Evolutionary conservation across 2,329 filamentous ascomycete species (phyloP), one percentile per base, ranked within the genome.

Genomic region (Cercospora nicotianae): DNA sequence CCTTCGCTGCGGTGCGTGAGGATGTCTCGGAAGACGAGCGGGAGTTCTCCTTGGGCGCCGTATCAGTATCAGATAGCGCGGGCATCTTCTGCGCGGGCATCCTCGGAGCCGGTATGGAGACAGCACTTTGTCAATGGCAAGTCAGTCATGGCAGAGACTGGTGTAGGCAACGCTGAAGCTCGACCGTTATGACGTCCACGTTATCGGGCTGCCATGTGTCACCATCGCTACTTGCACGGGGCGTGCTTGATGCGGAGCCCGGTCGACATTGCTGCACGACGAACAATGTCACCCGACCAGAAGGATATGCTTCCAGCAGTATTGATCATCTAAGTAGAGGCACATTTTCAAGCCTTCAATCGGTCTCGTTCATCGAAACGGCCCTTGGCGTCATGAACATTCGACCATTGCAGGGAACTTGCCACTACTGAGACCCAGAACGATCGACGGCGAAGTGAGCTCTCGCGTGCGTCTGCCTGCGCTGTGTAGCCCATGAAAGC

Each of bases 1-100:
- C 94, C 0, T 99, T 98, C 79, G 93, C 94, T 0, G 92, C 96
- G 77, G 97, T 99, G 69, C 90, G 93, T 78, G 93, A 97, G 75
- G 89, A 89, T 6, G 89, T 97, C 0, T 88, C 89, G 0, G 82
- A 85, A 4, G 87, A 89, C 33, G 93, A 97, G 63, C 86, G 94
- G 5, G 95, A 99, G 80, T 98, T 98, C 76, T 96, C 92, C 68
- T 82, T 99, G 1, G 89, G 92, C 0, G 94, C 94, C 0, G 95
- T 93, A 2, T 96, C 91, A 28, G 94, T 97, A 48, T 96, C 93
- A 77, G 95, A 98, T 78, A 95, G 92, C 48, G 94, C 83, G 0
- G 94, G 95, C 0, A 96, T 98, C 36, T 97, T 92, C 76, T 85
- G 96, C 12, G 94, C 94, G 0, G 92, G 93, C 0, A 89, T 98